These are phyloP conservation scores for Beauveria rudraprayagi DNA, from an alignment of 2,329 filamentous ascomycete species.

Conservation along the genomic window DNA sequence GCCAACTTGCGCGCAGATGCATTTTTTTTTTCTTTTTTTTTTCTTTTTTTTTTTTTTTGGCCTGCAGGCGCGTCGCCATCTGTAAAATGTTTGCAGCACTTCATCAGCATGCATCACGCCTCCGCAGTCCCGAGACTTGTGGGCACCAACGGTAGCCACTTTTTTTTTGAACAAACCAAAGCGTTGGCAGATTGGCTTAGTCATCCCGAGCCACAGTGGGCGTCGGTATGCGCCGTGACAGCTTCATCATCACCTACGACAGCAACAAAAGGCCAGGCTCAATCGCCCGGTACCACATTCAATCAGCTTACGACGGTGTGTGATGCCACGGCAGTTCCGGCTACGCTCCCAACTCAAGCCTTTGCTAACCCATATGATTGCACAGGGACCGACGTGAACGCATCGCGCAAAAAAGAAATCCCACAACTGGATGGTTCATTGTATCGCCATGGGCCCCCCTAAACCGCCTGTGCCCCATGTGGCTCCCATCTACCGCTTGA, in stretches of 20 bases:
- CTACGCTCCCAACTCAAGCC: not conserved
- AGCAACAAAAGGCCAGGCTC: not conserved
- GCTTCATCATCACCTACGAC: not conserved
- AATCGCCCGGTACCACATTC: not conserved
- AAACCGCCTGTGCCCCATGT: slow-evolving; percentile 41
- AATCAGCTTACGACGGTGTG: not conserved
- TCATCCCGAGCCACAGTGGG: not conserved
- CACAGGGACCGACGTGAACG: not conserved
- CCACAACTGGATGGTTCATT: not conserved
- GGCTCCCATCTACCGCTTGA: slow-evolving; percentile 66
- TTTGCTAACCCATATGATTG: not conserved
- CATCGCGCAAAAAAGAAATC: not conserved
- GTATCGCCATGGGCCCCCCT: slow-evolving; percentile 23
- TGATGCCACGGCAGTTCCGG: not conserved
- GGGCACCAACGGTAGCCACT: not conserved
- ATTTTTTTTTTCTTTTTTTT: too few relatives aligned
- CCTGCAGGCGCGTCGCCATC: too few relatives aligned
- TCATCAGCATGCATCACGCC: too few relatives aligned
- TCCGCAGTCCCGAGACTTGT: too few relatives aligned
- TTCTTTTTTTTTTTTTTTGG: too few relatives aligned
- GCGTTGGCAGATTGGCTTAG: not conserved
- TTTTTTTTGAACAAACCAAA: not conserved
- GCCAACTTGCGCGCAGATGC: too few relatives aligned
- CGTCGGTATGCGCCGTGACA: not conserved
- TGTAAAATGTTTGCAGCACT: too few relatives aligned